Evolutionary conservation across 2,329 filamentous ascomycete genomes (phyloP).

Genomic region (Neobulgaria alba): DNA sequence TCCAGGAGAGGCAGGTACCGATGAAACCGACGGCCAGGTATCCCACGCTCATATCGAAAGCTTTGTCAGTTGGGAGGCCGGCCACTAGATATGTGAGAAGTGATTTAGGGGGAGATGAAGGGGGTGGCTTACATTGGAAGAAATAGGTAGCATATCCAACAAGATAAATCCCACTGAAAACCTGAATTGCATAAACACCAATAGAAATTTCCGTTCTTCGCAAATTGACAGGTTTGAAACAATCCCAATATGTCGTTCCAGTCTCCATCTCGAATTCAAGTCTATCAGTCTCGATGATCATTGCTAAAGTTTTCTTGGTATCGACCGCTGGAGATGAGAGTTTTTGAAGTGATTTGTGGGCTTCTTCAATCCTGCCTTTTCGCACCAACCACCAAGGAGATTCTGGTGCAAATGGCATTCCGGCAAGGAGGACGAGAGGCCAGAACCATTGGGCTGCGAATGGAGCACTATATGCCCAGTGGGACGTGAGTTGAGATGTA

Average conservation of each 20-base stretch:
- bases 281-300: constrained; percentile 47
- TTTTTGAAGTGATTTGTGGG: constrained; percentile 23
- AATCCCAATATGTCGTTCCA: constrained; percentile 40
- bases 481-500: constrained; percentile 8
- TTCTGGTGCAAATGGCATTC: constrained; percentile 39
- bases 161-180: constrained; percentile 54
- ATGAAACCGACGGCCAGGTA: constrained; percentile 52
- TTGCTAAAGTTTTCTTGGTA: constrained; percentile 37
- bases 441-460: constrained; percentile 44
- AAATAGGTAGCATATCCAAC: constrained; percentile 56
- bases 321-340: constrained; percentile 26
- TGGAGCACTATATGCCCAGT: constrained; percentile 23
- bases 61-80: constrained; percentile 42
- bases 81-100: constrained; percentile 43
- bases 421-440: constrained; percentile 37
- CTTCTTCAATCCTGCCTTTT: constrained; percentile 35
- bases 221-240: constrained; percentile 43
- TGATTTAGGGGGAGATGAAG: no score
- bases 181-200: constrained; percentile 49
- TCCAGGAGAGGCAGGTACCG: constrained; percentile 57
- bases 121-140: constrained; percentile 32
- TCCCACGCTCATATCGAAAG: constrained; percentile 55
- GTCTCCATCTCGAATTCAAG: constrained; percentile 38
- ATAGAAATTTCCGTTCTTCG: constrained; percentile 45
- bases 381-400: constrained; percentile 35